Evolutionary conservation across 2,329 filamentous ascomycete species (phyloP).

Genomic region (Aureobasidium sp.): DNA sequence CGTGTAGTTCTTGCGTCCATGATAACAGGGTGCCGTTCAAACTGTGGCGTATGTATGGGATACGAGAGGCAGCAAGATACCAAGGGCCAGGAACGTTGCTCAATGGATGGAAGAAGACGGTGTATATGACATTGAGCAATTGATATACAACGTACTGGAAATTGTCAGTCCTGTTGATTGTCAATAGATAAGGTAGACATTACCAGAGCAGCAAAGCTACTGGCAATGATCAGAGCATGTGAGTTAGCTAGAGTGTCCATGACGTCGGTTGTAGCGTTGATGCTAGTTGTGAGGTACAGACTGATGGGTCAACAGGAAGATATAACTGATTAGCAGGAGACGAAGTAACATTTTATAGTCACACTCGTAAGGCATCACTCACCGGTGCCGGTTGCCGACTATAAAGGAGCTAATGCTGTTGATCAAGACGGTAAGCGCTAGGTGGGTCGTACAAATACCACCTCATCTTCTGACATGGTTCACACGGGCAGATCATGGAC

Average conservation of each 20-base stretch:
- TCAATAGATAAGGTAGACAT: not conserved
- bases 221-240: not conserved
- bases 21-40: slow-evolving; percentile 19
- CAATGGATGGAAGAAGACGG: slow-evolving; percentile 32
- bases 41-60: slow-evolving; percentile 25
- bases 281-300: not conserved
- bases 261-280: not conserved
- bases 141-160: slow-evolving; percentile 11
- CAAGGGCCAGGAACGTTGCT: slow-evolving; percentile 31
- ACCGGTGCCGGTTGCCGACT: not conserved
- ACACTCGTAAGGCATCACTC: not conserved
- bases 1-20: slow-evolving; percentile 24
- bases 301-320: not conserved
- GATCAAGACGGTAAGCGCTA: not conserved
- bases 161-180: not conserved
- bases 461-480: not conserved
- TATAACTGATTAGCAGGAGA: not conserved
- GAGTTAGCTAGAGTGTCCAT: not conserved
- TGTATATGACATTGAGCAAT: slow-evolving; percentile 21
- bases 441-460: not conserved
- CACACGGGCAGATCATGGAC: not conserved
- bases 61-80: slow-evolving; percentile 21
- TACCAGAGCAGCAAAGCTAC: slow-evolving; percentile 10
- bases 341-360: not conserved
- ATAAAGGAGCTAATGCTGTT: not conserved